These are phyloP conservation scores for Chlamydomonas eustigma DNA, from an alignment of 139 green algal species.

Conservation along the genomic window DNA sequence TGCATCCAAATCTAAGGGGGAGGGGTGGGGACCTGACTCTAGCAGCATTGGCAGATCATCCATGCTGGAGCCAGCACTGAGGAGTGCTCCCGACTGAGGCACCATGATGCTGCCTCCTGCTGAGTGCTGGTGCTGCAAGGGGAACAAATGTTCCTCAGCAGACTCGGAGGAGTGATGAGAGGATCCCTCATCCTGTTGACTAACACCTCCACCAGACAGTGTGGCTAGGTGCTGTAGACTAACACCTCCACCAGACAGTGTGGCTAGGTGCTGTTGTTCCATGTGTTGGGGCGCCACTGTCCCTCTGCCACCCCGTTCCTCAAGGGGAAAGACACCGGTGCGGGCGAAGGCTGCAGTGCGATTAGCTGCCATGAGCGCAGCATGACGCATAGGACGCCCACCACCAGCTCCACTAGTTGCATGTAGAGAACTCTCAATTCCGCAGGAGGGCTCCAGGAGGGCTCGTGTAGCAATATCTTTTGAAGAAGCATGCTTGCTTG, in stretches of 20 bases:
- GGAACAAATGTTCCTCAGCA: background rate
- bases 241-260: background rate
- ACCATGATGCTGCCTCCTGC: background rate
- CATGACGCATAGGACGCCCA: constrained; percentile 1
- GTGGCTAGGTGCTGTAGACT: background rate
- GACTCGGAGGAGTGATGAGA: background rate
- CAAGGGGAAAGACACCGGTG: constrained; percentile 10
- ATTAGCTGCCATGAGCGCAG: background rate
- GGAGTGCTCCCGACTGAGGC: background rate
- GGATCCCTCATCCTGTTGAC: background rate
- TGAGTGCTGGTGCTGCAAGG: background rate
- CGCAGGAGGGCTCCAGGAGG: background rate
- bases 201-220: background rate
- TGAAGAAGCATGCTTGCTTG: background rate
- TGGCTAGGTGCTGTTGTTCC: background rate
- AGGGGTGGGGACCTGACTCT: too few relatives aligned
- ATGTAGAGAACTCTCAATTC: background rate
- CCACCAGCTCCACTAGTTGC: background rate
- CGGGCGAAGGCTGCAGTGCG: constrained; percentile 15
- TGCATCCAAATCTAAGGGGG: too few relatives aligned
- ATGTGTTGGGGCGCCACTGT: too few relatives aligned
- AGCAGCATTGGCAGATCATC: background rate
- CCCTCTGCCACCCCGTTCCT: background rate
- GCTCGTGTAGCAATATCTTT: background rate
- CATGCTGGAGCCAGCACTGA: background rate